phyloP scores from a whole-genome alignment of 495 filamentous ascomycete genomes.

The Hypoxylon intermedium region DNA sequence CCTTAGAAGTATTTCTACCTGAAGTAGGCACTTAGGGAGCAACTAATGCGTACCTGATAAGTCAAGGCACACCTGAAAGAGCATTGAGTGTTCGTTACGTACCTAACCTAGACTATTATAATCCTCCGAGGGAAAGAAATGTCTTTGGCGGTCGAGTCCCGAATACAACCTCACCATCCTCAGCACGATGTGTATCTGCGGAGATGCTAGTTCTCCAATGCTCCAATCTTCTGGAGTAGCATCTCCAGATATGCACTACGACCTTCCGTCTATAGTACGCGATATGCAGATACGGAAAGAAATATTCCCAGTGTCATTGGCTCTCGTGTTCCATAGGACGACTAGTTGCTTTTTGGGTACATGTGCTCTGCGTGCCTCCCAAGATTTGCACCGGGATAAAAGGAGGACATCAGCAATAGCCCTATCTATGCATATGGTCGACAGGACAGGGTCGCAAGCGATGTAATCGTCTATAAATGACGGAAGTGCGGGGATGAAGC shows the following conservation, averaged over 20 bases:
- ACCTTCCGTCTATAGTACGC: constrained; percentile 23
- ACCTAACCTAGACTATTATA: too few relatives aligned
- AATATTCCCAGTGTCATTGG: neutral
- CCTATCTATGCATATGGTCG: constrained; percentile 12
- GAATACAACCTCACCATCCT: too few relatives aligned
- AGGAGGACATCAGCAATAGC: neutral
- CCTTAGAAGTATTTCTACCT: neutral
- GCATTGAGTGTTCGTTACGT: too few relatives aligned
- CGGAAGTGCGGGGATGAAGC: constrained; percentile 12
- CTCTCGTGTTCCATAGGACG: neutral
- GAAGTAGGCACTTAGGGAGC: too few relatives aligned
- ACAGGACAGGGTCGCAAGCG: constrained; percentile 8
- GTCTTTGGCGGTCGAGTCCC: too few relatives aligned
- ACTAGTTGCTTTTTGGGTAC: neutral
- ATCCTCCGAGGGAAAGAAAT: too few relatives aligned
- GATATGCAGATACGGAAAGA: constrained; percentile 3
- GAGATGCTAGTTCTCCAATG: constrained; percentile 11
- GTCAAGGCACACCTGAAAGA: too few relatives aligned
- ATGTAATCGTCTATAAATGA: constrained; percentile 7
- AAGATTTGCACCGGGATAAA: neutral
- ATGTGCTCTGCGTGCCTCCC: neutral
- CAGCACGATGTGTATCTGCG: too few relatives aligned
- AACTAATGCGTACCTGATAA: too few relatives aligned
- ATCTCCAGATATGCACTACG: neutral
- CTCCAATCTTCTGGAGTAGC: constrained; percentile 12